Evolutionary conservation across 225 moss, liverwort and hornwort species (phyloP).

Genomic region (Thuidium tamariscinum): DNA sequence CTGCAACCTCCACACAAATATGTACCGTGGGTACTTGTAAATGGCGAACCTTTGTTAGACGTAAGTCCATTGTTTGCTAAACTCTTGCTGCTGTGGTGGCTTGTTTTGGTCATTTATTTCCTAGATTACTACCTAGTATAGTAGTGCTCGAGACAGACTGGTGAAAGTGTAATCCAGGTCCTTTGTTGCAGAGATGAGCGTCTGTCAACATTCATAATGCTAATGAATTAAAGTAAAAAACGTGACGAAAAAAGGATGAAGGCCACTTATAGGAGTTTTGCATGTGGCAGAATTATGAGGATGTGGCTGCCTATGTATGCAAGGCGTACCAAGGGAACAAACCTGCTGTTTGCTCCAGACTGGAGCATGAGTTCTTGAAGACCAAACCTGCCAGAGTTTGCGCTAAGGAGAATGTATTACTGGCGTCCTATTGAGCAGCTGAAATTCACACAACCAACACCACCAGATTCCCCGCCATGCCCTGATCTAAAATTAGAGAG

Average conservation of each 20-base stretch:
- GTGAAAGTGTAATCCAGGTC: background rate
- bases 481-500: background rate
- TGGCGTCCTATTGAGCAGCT: slow-evolving; percentile 1
- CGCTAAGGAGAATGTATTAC: background rate
- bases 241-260: background rate
- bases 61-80: slow-evolving; percentile 20
- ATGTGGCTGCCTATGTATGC: slow-evolving; percentile 39
- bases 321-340: slow-evolving; percentile 51
- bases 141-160: no score
- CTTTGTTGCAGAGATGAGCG: background rate
- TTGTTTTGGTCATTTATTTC: background rate
- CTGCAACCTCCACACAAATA: slow-evolving; percentile 87
- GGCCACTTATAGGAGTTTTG: background rate
- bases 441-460: background rate
- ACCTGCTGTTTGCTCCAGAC: slow-evolving; percentile 47
- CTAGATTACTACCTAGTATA: background rate
- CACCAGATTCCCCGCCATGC: background rate
- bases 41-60: slow-evolving; percentile 72
- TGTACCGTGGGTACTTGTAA: slow-evolving; percentile 94
- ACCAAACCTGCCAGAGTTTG: slow-evolving; percentile 11
- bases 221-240: background rate
- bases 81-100: background rate
- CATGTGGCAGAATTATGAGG: slow-evolving; percentile 33
- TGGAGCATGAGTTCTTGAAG: background rate
- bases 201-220: background rate